These are phyloP conservation scores for Nicotiana rustica DNA, from an alignment of 305 asterid genomes.

Conservation along the genomic window DNA sequence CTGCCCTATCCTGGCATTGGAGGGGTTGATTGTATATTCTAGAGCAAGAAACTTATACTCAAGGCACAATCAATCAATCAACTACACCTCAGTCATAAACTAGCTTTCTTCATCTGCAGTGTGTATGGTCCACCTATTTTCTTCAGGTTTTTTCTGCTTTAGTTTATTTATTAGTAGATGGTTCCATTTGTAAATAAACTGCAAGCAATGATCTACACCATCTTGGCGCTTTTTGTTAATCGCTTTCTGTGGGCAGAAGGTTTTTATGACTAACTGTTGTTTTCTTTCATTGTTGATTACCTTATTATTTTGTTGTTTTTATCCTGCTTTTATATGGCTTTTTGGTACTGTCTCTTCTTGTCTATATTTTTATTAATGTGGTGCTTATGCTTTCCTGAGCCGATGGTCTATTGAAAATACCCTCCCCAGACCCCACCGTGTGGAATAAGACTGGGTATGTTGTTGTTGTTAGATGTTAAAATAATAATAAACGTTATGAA, in stretches of 20 bases:
- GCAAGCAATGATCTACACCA: neutral
- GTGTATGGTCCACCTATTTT: neutral
- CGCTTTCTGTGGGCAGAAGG: too few species aligned
- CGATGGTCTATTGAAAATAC: too few species aligned
- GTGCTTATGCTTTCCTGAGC: too few species aligned
- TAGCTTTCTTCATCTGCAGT: neutral
- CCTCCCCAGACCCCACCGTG: too few species aligned
- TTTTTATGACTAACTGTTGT: too few species aligned
- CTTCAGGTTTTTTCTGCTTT: neutral
- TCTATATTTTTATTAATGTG: too few species aligned
- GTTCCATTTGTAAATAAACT: neutral
- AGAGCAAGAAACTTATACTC: neutral
- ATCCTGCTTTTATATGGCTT: too few species aligned
- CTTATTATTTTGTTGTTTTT: too few species aligned
- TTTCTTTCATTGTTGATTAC: too few species aligned
- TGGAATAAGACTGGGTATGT: too few species aligned
- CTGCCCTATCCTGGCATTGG: neutral
- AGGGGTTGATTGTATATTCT: neutral
- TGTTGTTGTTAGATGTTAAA: neutral
- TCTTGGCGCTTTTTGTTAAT: neutral
- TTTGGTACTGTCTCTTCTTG: too few species aligned
- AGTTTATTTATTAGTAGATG: neutral
- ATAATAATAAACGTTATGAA: neutral
- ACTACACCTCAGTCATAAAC: neutral
- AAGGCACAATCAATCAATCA: neutral